A percentile compares a stretch with the other conserved stretches of the same genome.
Evolutionary conservation across 1,139 yeast species (phyloP).

Genomic region (Arxiozyma heterogenica): DNA sequence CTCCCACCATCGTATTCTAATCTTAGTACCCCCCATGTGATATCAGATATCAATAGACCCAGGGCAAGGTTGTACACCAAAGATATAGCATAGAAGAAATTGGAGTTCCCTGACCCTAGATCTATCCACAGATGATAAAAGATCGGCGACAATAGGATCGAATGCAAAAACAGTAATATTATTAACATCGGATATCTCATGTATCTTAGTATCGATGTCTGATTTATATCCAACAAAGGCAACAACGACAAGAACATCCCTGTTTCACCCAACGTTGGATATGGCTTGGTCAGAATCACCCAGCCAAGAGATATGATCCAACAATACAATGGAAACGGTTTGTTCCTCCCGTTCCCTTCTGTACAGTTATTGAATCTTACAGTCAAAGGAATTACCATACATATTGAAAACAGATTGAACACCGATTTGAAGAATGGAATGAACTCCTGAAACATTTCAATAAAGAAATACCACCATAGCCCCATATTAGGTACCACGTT

Average conservation of each 20-base stretch:
- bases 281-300: constrained; percentile 67
- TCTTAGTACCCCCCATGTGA: constrained; percentile 72
- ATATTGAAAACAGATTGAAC: constrained; percentile 66
- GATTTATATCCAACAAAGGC: constrained; percentile 40
- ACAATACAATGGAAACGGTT: constrained; percentile 50
- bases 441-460: constrained; percentile 89
- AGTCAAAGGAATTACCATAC: constrained; percentile 67
- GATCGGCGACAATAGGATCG: constrained; percentile 64
- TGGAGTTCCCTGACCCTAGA: constrained; percentile 89
- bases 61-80: constrained; percentile 71
- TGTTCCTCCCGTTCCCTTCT: constrained; percentile 29
- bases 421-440: constrained; percentile 74
- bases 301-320: constrained; percentile 55
- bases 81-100: constrained; percentile 90
- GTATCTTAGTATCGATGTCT: constrained; percentile 33
- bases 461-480: constrained; percentile 96
- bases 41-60: constrained; percentile 61
- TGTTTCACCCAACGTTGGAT: constrained; percentile 80
- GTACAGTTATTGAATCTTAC: constrained; percentile 45
- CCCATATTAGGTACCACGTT: constrained; percentile 68
- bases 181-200: constrained; percentile 39
- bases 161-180: constrained; percentile 39
- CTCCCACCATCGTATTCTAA: constrained; percentile 49
- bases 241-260: constrained; percentile 58
- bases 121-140: constrained; percentile 94